Percentiles rank a stretch among this genome's conserved stretches.
Conservation (phyloP, 208 protist species). For the Trypanosomatidae sp. region DNA sequence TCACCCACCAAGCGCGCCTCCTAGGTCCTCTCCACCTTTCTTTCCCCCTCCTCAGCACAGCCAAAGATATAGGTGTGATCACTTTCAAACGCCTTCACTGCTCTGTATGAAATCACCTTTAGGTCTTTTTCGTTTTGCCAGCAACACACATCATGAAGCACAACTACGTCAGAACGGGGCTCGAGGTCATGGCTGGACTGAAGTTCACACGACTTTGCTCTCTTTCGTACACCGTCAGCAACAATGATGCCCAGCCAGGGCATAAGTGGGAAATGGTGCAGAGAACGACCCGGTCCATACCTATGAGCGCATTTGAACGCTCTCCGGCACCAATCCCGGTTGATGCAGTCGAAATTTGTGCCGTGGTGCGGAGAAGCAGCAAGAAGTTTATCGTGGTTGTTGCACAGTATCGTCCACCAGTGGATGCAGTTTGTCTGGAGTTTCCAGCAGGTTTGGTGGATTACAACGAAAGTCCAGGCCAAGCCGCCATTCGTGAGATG, state of each 20-base stretch:
- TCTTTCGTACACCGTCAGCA: conserved; percentile 25
- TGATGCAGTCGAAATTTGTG: conserved; percentile 75
- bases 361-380: conserved; percentile 34
- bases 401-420: conserved; percentile 77
- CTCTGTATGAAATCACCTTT: neutral
- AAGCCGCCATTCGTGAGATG: conserved; percentile 77
- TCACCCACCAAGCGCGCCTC: neutral
- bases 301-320: conserved; percentile 27
- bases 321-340: conserved; percentile 47
- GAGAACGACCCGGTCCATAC: conserved; percentile 40
- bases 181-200: conserved; percentile 29
- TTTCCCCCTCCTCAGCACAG: neutral
- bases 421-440: conserved; percentile 67
- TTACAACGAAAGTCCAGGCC: conserved; percentile 40
- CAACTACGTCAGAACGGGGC: conserved; percentile 26
- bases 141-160: conserved; percentile 31
- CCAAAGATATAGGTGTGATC: neutral
- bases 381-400: conserved; percentile 69
- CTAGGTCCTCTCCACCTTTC: neutral
- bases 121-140: neutral
- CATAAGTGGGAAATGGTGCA: conserved; percentile 74
- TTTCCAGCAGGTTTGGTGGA: conserved; percentile 88
- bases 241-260: conserved; percentile 6
- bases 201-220: conserved; percentile 37
- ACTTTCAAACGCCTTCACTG: neutral